These are phyloP conservation scores for Biancaea sappan DNA, from an alignment of 306 rosid species.

Conservation along the genomic window DNA sequence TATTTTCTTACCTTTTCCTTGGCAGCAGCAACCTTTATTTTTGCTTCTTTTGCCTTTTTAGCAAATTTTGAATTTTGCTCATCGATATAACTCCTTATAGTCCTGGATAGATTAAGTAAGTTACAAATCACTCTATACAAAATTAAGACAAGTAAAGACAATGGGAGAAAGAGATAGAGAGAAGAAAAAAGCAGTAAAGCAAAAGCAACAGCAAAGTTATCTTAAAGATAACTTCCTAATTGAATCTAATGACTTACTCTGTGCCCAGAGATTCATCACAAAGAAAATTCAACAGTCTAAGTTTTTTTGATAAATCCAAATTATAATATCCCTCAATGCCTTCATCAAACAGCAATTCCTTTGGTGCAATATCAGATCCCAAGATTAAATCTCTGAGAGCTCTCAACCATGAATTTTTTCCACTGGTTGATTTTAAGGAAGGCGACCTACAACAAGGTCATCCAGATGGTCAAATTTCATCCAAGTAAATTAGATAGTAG, in stretches of 20 bases:
- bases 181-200: neutral
- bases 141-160: conserved; percentile 1
- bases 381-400: conserved; percentile 32
- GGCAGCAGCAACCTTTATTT: conserved; percentile 37
- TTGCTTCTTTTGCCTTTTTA: conserved; percentile 32
- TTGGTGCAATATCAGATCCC: conserved; percentile 22
- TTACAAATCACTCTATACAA: conserved; percentile 19
- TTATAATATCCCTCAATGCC: conserved; percentile 30
- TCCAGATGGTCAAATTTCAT: neutral
- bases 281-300: conserved; percentile 38
- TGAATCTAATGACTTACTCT: conserved; percentile 34
- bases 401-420: conserved; percentile 41
- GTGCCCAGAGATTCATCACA: conserved; percentile 50
- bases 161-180: neutral
- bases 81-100: conserved; percentile 38
- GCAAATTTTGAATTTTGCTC: conserved; percentile 29
- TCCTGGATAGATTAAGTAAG: conserved; percentile 33
- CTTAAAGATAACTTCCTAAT: neutral
- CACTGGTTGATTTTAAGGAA: conserved; percentile 21
- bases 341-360: conserved; percentile 34
- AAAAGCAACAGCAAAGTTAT: neutral
- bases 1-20: conserved; percentile 41
- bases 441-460: conserved; percentile 33
- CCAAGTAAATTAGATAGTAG: neutral
- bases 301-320: conserved; percentile 39